Evolutionary conservation across 2,329 filamentous ascomycete species (phyloP).

Genomic region (Hypocreales sp.): DNA sequence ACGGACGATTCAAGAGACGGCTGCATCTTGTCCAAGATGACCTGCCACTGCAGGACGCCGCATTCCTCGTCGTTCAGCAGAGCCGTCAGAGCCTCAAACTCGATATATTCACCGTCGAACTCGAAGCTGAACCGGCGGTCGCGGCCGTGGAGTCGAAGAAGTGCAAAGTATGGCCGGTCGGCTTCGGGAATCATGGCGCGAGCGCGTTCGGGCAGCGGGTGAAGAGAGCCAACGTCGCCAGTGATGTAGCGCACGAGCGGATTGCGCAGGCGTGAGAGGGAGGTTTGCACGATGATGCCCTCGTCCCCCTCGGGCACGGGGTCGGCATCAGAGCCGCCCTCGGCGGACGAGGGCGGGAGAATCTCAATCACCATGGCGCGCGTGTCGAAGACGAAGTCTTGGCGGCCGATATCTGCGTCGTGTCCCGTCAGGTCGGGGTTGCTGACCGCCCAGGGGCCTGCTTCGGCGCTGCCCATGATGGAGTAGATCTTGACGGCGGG

Average conservation of each 20-base stretch:
- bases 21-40: slow-evolving; percentile 17
- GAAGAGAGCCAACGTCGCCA: slow-evolving; percentile 25
- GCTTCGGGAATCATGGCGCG: slow-evolving; percentile 6
- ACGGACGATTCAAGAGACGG: slow-evolving; percentile 8
- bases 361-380: slow-evolving; percentile 21
- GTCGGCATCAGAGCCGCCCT: slow-evolving; percentile 1
- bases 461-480: slow-evolving; percentile 24
- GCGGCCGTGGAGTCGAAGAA: slow-evolving; percentile 24
- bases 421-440: slow-evolving; percentile 13
- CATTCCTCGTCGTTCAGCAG: slow-evolving; percentile 10
- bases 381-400: slow-evolving; percentile 23
- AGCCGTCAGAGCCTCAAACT: slow-evolving; percentile 14
- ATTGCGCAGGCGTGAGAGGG: slow-evolving; percentile 22
- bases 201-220: slow-evolving; percentile 11
- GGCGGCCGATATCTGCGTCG: slow-evolving; percentile 1
- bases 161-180: slow-evolving; percentile 10
- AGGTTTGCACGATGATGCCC: slow-evolving; percentile 25
- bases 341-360: slow-evolving; percentile 9
- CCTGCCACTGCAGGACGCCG: slow-evolving; percentile 25
- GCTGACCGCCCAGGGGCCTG: slow-evolving; percentile 21
- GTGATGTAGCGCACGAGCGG: slow-evolving; percentile 27
- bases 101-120: slow-evolving; percentile 21
- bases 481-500: slow-evolving; percentile 20
- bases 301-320: slow-evolving; percentile 14
- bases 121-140: slow-evolving; percentile 26